A percentile compares a stretch with the other conserved stretches of the same genome.
Evolutionary conservation across 2,329 filamentous ascomycete species (phyloP).

Genomic region (Pseudogymnoascus sp.): DNA sequence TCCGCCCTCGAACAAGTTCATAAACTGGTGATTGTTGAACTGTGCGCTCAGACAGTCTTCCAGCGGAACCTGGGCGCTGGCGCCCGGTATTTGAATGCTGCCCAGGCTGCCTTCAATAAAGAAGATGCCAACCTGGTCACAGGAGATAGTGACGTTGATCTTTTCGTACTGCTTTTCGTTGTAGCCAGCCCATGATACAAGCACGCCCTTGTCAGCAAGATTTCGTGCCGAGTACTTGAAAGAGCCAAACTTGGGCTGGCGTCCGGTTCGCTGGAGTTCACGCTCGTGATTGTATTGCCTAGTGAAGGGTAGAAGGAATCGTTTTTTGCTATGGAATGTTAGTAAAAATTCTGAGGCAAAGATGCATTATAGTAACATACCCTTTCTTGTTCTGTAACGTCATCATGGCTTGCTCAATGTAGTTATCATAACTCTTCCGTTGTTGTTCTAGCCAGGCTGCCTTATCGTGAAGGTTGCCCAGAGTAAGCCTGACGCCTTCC

Average conservation of each 20-base stretch:
- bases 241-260: conserved; percentile 92
- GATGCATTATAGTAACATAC: conserved; percentile 35
- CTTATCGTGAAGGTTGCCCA: conserved; percentile 72
- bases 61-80: conserved; percentile 77
- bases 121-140: conserved; percentile 90
- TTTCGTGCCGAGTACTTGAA: conserved; percentile 93
- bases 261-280: conserved; percentile 83
- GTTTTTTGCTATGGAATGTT: conserved; percentile 57
- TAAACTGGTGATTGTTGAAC: conserved; percentile 93
- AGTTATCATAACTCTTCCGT: conserved; percentile 96
- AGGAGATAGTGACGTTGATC: conserved; percentile 88
- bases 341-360: not conserved
- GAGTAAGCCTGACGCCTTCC: conserved; percentile 69
- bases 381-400: conserved; percentile 96
- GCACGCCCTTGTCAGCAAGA: conserved; percentile 84
- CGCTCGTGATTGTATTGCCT: conserved; percentile 98
- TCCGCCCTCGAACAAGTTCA: conserved; percentile 81
- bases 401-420: conserved; percentile 96
- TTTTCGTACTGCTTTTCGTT: conserved; percentile 77
- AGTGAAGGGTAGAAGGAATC: conserved; percentile 90
- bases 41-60: conserved; percentile 94
- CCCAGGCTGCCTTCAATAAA: conserved; percentile 83
- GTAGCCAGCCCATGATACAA: conserved; percentile 85
- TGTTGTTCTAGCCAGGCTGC: conserved; percentile 89
- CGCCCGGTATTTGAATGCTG: conserved; percentile 91